Evolutionary conservation across 495 filamentous ascomycete species (phyloP), one percentile per base, ranked within the genome.

Genomic region (Penicillium daleae): DNA sequence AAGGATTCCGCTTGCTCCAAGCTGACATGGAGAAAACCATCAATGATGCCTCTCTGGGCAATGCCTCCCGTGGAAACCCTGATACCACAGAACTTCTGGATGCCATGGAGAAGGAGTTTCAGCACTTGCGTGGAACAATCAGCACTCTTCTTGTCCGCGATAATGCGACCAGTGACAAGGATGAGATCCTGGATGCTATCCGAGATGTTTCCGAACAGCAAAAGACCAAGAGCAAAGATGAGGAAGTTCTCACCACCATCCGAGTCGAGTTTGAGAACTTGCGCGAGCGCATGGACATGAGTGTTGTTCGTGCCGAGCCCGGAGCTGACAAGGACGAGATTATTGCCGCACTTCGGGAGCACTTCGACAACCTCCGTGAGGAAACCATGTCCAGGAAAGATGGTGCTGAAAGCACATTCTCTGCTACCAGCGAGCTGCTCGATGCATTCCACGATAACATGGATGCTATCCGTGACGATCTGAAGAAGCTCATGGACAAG

Each of bases 371-470:
- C 42, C 74, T 95, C 50, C 87, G 88, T 4, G 84, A 85, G 4
- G 90, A 95, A 61, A 80, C 89, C 33, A 79, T 83, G 64, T 65
- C 78, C 40, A 78, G 78, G 21, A 56, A 24, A 27, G 85, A 89
- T 59, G 78, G 77, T 32, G 78, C 74, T 13, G 87, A 90, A 33
- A 86, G 78, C 51, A 76, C 81, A 21, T 65, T 86, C 26, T 84
- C 88, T 3, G 83, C 85, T 17, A 89, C 89, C 13, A 85, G 86
- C 17, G 90, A 93, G 69, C 83, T 96, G 19, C 81, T 96, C 2
- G 91, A 96, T 71, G 89, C 89, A 6, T 78, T 97, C 57, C 88
- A 92, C 55, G 91, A 96, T 48, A 92, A 92, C 19, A 85, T 97
- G 7, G 88, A 87, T 51, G 83, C 84, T 4, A 83, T 97, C 33